Percentiles rank a stretch among this genome's conserved stretches.
These are phyloP conservation scores for Phytophthora pluvialis DNA, from an alignment of 352 stramenopile genomes.

Conservation along the genomic window DNA sequence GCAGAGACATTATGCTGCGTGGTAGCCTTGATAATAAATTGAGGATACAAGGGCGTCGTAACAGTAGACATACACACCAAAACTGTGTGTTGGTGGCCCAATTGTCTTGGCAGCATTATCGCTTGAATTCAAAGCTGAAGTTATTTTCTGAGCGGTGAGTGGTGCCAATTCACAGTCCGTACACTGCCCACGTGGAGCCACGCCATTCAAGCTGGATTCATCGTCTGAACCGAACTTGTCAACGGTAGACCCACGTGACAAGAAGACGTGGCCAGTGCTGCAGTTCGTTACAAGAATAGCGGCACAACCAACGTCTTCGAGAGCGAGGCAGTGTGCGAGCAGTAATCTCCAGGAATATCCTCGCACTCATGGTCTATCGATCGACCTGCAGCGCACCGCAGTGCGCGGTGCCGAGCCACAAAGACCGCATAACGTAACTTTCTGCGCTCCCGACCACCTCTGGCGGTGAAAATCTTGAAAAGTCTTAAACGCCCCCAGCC, in stretches of 20 bases:
- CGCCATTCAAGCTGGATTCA: no score
- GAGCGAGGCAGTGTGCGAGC: slow-evolving; percentile 18
- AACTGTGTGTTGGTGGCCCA: no score
- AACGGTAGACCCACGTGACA: not conserved
- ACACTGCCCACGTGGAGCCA: no score
- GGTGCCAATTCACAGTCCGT: no score
- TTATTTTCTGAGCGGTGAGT: no score
- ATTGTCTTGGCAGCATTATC: no score
- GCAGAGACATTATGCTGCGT: no score
- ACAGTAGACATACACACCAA: no score
- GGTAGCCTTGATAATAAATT: no score
- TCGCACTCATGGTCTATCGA: not conserved
- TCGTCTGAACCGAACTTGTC: slow-evolving; percentile 14
- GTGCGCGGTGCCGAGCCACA: not conserved
- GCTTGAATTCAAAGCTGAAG: no score
- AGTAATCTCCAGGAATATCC: slow-evolving; percentile 33
- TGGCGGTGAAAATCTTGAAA: not conserved
- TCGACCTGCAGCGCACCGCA: not conserved
- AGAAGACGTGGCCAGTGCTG: slow-evolving; percentile 12
- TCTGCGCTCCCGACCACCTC: not conserved
- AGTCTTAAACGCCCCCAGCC: not conserved
- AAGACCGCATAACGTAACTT: slow-evolving; percentile 23
- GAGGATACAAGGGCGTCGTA: no score
- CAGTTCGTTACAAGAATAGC: slow-evolving; percentile 33
- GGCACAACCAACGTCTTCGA: slow-evolving; percentile 10